Percentiles rank a stretch among this genome's conserved stretches.
Evolutionary conservation across 176 grass and related monocot species (phyloP).

Genomic region (Rhipidocladum racemiflorum): DNA sequence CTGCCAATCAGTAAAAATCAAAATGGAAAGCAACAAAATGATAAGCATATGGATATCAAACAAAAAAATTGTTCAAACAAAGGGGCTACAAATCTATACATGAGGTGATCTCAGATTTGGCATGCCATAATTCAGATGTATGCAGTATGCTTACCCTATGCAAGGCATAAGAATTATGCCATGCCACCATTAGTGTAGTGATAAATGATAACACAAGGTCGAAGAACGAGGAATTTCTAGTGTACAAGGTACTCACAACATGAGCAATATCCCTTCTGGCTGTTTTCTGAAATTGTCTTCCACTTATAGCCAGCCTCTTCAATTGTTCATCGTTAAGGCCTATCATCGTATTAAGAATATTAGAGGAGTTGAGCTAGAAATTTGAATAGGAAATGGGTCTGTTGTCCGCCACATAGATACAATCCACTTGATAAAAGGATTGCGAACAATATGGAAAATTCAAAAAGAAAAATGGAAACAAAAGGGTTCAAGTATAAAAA

Average conservation of each 20-base stretch:
- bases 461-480: too few relatives aligned
- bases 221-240: not conserved
- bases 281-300: conserved; percentile 73
- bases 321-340: conserved; percentile 69
- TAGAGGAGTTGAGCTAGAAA: not conserved
- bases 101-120: not conserved
- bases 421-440: not conserved
- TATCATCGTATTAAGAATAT: not conserved
- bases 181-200: not conserved
- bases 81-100: not conserved
- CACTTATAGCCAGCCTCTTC: conserved; percentile 71
- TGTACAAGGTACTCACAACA: conserved; percentile 53
- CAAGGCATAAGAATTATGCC: not conserved
- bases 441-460: not conserved
- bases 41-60: conserved; percentile 5
- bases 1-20: conserved; percentile 41
- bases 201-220: not conserved
- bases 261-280: conserved; percentile 89
- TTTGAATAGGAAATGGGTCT: not conserved
- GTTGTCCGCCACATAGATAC: not conserved
- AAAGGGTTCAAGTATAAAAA: not conserved
- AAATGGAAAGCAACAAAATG: not conserved
- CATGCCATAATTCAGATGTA: not conserved
- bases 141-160: not conserved
- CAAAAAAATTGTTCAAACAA: not conserved